Evolutionary conservation across 306 rosid genomes (phyloP).

Genomic region (Glycine latifolia): DNA sequence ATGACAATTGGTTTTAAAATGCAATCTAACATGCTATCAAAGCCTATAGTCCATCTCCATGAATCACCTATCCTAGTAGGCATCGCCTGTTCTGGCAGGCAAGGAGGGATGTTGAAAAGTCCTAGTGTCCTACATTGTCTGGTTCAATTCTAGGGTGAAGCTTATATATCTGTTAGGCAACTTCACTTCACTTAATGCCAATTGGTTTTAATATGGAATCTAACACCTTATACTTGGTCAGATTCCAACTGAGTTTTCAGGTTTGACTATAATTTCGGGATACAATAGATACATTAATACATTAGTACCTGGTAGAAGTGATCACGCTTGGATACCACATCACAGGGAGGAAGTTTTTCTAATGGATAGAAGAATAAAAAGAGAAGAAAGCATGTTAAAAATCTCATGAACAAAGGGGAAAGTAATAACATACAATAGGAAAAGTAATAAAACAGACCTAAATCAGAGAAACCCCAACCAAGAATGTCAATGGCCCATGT

Average conservation of each 20-base stretch:
- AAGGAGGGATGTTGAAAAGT: not conserved
- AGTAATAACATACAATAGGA: conserved; percentile 18
- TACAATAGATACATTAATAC: conserved; percentile 9
- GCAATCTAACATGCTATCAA: too few relatives aligned
- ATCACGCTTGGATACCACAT: conserved; percentile 75
- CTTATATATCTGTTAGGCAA: not conserved
- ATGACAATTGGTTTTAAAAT: too few relatives aligned
- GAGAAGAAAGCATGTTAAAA: conserved; percentile 9
- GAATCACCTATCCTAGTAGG: not conserved
- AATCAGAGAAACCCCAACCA: conserved; percentile 99
- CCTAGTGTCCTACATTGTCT: too few relatives aligned
- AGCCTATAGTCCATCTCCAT: too few relatives aligned
- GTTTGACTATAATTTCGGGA: conserved; percentile 19
- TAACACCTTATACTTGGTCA: not conserved
- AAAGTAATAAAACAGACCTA: conserved; percentile 64
- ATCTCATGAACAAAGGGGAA: conserved; percentile 6
- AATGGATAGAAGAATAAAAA: conserved; percentile 39
- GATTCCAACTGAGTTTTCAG: not conserved
- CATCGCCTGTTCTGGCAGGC: not conserved
- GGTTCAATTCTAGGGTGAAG: not conserved
- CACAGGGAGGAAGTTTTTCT: conserved; percentile 83
- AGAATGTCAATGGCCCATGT: conserved; percentile 97
- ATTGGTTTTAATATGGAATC: not conserved
- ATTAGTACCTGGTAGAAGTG: conserved; percentile 83
- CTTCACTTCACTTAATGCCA: not conserved